Base-by-base conservation (phyloP, 805 yeast species). In the Saccharomycopsis olivae region DNA sequence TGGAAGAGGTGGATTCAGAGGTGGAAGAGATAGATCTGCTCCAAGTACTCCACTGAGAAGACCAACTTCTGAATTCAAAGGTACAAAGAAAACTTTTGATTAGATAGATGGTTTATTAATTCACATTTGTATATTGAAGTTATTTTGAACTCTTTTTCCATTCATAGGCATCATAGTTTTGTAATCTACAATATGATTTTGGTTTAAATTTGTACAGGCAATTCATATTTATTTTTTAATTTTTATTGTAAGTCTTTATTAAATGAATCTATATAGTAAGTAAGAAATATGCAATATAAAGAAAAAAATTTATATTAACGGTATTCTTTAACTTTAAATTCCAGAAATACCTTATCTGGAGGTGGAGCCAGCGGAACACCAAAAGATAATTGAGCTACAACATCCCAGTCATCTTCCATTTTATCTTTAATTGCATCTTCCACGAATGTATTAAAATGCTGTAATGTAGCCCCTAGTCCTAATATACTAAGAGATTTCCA, bases 51-150 rank as follows among this genome's bases (percentile, higher is more conserved):
- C 82, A 53, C 68, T 72, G 52, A 61, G 62, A 31, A 51, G 46
- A 40, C 35, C 51, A 18, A 60, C 66, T 44, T 72, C 77, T 52
- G 77, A 75, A 51, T 87, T 87, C 77, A 70, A 74, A 66, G 96
- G 96, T 58, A 72, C 71, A 60, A 82, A 82, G 69, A 82, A 75
- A 64, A 80, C 89, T 47, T 82, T 82, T 55, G 88, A 82, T 64
- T 80, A 74, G 59, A 6, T 8, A 28, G n/a, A 9, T 28, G 10
- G 10, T 23, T 23, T 23, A n/a, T n/a, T n/a, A n/a, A n/a, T n/a
- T n/a, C n/a, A n/a, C n/a, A n/a, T n/a, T n/a, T n/a, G n/a, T n/a
- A n/a, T n/a, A n/a, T n/a, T n/a, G n/a, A n/a, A n/a, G n/a, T n/a
- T n/a, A n/a, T n/a, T n/a, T n/a, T n/a, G n/a, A n/a, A n/a, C n/a